A percentile compares a stretch with the other conserved stretches of the same genome.
Conservation (phyloP, 228 moss, liverwort and hornwort genomes). For the Sphagnum magellanicum region DNA sequence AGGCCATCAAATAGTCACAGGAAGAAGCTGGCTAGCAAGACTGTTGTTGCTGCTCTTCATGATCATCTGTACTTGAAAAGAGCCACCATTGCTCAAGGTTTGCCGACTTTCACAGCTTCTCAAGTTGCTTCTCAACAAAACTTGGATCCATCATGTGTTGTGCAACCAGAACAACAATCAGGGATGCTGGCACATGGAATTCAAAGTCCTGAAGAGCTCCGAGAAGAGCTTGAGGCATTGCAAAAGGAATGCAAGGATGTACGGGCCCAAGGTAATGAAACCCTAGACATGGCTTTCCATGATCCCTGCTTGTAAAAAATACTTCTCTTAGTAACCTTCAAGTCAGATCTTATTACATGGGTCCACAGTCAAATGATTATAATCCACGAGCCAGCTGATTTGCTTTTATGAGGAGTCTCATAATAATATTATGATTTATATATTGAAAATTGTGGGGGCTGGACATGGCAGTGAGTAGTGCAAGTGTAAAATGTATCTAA, state of each 20-base stretch:
- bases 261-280: conserved; percentile 52
- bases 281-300: not conserved
- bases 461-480: not conserved
- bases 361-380: not conserved
- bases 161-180: not conserved
- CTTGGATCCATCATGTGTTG: not conserved
- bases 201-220: conserved; percentile 36
- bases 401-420: not conserved
- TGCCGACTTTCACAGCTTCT: no score
- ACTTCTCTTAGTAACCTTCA: not conserved
- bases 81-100: no score
- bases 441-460: not conserved
- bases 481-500: not conserved
- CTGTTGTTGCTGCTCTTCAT: no score
- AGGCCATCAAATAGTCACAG: no score
- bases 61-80: no score
- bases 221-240: conserved; percentile 65
- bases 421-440: not conserved
- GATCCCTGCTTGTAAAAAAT: not conserved
- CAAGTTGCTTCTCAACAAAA: no score
- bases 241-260: conserved; percentile 73
- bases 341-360: not conserved
- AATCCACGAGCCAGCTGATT: not conserved
- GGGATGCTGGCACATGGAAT: not conserved
- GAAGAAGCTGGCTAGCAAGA: no score